Percentiles rank a stretch among this genome's conserved stretches.
These are phyloP conservation scores for Dalechampia spathulata DNA, from an alignment of 441 rosid genomes.

Conservation along the genomic window DNA sequence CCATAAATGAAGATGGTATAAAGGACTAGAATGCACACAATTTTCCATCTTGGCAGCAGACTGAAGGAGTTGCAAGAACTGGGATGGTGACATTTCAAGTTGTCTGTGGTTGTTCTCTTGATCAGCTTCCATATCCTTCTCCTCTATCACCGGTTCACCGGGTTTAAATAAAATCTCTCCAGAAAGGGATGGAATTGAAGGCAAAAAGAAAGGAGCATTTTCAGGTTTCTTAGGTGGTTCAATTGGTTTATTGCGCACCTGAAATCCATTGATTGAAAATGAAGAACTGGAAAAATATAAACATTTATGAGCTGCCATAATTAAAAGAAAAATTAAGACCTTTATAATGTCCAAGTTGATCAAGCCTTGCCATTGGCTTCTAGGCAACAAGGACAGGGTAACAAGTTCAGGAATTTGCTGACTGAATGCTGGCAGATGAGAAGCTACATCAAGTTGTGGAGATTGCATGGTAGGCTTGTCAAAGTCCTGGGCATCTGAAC, in stretches of 20 bases:
- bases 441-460: constrained; percentile 19
- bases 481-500: constrained; percentile 44
- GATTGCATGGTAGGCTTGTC: constrained; percentile 32
- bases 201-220: constrained; percentile 90
- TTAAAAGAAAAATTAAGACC: constrained; percentile 30
- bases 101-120: constrained; percentile 26
- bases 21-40: constrained; percentile 38
- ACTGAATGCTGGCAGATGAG: constrained; percentile 25
- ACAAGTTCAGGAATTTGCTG: constrained; percentile 87
- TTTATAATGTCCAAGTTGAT: constrained; percentile 91
- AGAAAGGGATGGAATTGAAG: constrained; percentile 75
- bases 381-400: constrained; percentile 85
- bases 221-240: constrained; percentile 94
- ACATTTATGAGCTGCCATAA: neutral
- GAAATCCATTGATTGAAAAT: constrained; percentile 13
- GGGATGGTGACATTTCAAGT: constrained; percentile 31
- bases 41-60: constrained; percentile 46
- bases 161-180: constrained; percentile 79
- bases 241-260: constrained; percentile 89
- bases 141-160: constrained; percentile 31
- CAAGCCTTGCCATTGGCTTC: constrained; percentile 97
- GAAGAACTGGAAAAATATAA: constrained; percentile 2
- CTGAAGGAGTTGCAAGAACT: constrained; percentile 57
- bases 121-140: constrained; percentile 27
- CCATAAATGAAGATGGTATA: neutral